Evolutionary conservation across 305 asterid species (phyloP).

Genomic region (Rubia occidens): DNA sequence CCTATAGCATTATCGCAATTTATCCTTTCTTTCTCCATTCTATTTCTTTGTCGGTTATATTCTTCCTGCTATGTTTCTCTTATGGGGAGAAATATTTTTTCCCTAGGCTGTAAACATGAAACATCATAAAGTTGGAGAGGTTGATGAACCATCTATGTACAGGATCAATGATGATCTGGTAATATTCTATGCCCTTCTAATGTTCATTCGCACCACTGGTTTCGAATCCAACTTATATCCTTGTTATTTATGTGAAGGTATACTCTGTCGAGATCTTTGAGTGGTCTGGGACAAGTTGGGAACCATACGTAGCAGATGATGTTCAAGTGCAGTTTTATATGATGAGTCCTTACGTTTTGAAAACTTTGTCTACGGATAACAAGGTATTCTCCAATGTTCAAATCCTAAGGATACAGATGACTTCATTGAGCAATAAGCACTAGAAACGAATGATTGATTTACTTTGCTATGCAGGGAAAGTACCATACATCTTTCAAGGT

Average conservation of each 20-base stretch:
- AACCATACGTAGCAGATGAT: conserved; percentile 61
- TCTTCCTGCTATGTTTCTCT: background rate
- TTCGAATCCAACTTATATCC: conserved; percentile 11
- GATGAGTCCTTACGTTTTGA: conserved; percentile 90
- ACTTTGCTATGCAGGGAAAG: conserved; percentile 41
- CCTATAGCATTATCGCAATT: background rate
- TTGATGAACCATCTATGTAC: conserved; percentile 61
- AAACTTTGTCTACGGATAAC: conserved; percentile 57
- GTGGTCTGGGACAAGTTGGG: conserved; percentile 77
- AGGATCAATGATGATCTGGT: conserved; percentile 83
- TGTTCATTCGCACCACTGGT: conserved; percentile 2
- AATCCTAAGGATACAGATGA: background rate
- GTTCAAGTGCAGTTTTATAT: conserved; percentile 81
- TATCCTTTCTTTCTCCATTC: background rate
- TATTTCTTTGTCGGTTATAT: background rate
- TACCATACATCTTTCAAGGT: conserved; percentile 66
- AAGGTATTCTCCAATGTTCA: conserved; percentile 38
- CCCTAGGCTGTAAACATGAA: conserved; percentile 53
- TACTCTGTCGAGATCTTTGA: conserved; percentile 61
- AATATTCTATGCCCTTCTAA: conserved; percentile 16
- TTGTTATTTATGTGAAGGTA: conserved; percentile 33
- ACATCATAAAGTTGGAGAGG: conserved; percentile 65
- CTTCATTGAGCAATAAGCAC: background rate
- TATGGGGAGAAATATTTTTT: background rate
- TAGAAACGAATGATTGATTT: background rate